Evolutionary conservation across 495 filamentous ascomycete species (phyloP).

Genomic region (Daldinia vernicosa): DNA sequence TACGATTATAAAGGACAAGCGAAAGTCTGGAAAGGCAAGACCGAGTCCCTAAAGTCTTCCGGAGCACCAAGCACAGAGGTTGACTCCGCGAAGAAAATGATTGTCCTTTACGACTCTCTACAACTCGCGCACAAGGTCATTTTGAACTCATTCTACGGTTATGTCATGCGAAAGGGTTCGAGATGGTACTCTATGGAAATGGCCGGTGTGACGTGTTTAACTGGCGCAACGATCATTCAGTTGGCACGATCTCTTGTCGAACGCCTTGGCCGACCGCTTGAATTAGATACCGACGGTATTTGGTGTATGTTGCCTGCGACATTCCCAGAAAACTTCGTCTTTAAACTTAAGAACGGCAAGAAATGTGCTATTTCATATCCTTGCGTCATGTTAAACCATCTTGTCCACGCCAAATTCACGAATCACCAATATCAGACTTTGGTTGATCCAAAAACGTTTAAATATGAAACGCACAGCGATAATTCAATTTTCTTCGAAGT

Average conservation of each 20-base stretch:
- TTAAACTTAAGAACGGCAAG: conserved; percentile 93
- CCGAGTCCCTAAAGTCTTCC: conserved; percentile 80
- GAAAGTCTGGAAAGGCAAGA: conserved; percentile 98
- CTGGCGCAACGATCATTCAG: conserved; percentile 96
- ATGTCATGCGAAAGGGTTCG: conserved; percentile 98
- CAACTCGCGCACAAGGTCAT: conserved; percentile 99
- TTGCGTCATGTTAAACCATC: conserved; percentile 99
- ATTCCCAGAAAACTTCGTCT: conserved; percentile 96
- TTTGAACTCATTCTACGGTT: conserved; percentile 98
- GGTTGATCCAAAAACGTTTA: conserved; percentile 78
- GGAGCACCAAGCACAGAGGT: conserved; percentile 81
- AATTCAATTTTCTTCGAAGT: conserved; percentile 99
- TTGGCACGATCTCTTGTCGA: conserved; percentile 95
- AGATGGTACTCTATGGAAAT: conserved; percentile 99
- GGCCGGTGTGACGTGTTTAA: conserved; percentile 98
- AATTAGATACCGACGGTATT: conserved; percentile 99
- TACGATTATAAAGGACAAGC: conserved; percentile 99
- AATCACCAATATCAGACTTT: conserved; percentile 97
- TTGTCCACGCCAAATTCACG: conserved; percentile 93
- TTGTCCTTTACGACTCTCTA: conserved; percentile 92
- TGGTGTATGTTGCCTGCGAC: conserved; percentile 99
- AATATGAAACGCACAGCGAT: conserved; percentile 94
- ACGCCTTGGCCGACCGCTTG: conserved; percentile 88
- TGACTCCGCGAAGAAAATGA: conserved; percentile 98
- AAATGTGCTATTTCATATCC: conserved; percentile 95